These are phyloP conservation scores for Cutaneotrichosporon mucoides DNA, from an alignment of 1,284 basidiomycete genomes.

Conservation along the genomic window DNA sequence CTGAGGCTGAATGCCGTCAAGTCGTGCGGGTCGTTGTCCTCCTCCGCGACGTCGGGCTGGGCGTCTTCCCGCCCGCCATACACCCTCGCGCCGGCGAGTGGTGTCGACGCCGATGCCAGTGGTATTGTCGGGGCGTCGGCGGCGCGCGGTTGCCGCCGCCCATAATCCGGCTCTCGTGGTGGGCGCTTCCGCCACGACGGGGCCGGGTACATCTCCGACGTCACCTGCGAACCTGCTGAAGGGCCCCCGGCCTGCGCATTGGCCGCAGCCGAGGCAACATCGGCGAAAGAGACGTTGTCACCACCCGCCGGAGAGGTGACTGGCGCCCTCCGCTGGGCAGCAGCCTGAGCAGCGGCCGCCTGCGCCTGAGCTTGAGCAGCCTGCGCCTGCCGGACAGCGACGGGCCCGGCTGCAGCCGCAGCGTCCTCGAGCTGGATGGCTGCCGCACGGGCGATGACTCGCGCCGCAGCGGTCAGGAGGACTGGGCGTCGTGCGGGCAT, in stretches of 20 bases:
- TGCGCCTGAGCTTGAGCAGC: neutral
- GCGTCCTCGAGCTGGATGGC: constrained; percentile 44
- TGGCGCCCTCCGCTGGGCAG: no score
- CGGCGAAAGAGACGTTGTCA: no score
- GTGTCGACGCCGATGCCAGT: neutral
- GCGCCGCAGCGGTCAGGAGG: constrained; percentile 23
- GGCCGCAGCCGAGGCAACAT: neutral
- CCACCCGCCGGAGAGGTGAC: no score
- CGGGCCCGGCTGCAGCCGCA: constrained; percentile 9
- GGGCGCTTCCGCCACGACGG: neutral
- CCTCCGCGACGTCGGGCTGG: neutral
- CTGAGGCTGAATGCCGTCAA: neutral
- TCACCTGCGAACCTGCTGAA: neutral
- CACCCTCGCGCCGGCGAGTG: neutral
- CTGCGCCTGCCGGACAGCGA: neutral
- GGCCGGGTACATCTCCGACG: constrained; percentile 1
- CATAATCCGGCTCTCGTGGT: neutral
- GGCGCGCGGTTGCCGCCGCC: neutral
- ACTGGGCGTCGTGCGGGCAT: neutral
- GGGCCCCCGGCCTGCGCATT: neutral
- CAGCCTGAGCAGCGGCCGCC: neutral
- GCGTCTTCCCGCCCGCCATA: neutral
- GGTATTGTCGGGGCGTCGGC: neutral
- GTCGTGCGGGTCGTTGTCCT: constrained; percentile 7
- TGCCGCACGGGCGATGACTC: constrained; percentile 41